phyloP scores from a whole-genome alignment of 306 rosid genomes.

The Carpinus viminea region DNA sequence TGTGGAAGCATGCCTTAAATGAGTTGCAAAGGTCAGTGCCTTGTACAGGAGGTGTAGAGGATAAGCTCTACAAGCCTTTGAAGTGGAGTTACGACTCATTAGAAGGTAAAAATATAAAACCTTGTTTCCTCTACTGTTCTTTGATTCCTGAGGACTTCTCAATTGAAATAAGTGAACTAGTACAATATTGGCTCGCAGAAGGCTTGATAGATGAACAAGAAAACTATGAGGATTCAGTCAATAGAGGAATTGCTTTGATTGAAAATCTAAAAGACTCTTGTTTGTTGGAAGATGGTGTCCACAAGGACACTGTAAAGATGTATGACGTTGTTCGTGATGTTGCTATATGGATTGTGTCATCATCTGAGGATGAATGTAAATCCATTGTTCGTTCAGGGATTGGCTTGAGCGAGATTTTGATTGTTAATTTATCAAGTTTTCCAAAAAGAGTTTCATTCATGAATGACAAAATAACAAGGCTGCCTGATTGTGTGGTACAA shows the following conservation, averaged over 20 bases:
- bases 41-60: background rate
- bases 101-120: background rate
- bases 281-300: background rate
- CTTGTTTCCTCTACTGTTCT: background rate
- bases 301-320: background rate
- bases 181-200: conserved; percentile 14
- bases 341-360: background rate
- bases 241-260: conserved; percentile 25
- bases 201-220: conserved; percentile 21
- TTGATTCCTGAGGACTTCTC: conserved; percentile 8
- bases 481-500: background rate
- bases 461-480: conserved; percentile 2
- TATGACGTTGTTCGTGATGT: background rate
- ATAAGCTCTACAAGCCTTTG: conserved; percentile 7
- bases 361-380: background rate
- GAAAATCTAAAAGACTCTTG: conserved; percentile 27
- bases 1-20: conserved; percentile 9
- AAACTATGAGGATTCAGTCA: conserved; percentile 19
- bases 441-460: conserved; percentile 18
- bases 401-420: background rate
- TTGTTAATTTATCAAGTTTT: background rate
- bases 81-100: conserved; percentile 3
- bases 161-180: conserved; percentile 22
- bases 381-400: background rate
- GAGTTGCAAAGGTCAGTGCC: background rate